Evolutionary conservation across 2,329 filamentous ascomycete genomes (phyloP).

Genomic region (Aureobasidium subglaciale): DNA sequence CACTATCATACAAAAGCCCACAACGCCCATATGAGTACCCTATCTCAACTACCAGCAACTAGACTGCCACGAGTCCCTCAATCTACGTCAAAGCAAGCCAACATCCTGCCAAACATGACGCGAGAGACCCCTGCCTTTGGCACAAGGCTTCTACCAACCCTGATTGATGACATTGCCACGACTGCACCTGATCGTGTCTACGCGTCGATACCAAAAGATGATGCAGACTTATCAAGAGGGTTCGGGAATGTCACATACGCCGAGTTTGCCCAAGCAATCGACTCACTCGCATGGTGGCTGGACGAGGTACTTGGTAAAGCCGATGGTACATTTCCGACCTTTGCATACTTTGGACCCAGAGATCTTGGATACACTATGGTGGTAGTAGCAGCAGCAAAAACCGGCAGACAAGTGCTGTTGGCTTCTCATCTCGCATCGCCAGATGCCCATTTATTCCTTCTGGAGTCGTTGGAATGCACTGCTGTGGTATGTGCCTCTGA

Average conservation of each 20-base stretch:
- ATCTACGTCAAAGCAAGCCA: neutral
- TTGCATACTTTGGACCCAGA: slow-evolving; percentile 12
- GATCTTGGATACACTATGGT: slow-evolving; percentile 11
- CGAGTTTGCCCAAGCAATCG: slow-evolving; percentile 4
- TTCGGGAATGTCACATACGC: neutral
- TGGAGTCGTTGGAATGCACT: neutral
- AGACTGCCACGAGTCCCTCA: neutral
- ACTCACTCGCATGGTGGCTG: slow-evolving; percentile 11
- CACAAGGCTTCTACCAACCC: neutral
- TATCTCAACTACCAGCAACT: neutral
- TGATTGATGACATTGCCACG: slow-evolving; percentile 1
- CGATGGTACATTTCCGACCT: slow-evolving; percentile 1
- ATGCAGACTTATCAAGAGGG: neutral
- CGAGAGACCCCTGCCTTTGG: neutral
- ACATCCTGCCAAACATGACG: neutral
- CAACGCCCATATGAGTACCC: neutral
- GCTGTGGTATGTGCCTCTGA: slow-evolving; percentile 4
- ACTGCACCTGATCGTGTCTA: slow-evolving; percentile 1
- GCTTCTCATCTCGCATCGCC: slow-evolving; percentile 13
- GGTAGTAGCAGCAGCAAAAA: slow-evolving; percentile 13
- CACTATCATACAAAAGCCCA: neutral
- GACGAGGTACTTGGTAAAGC: neutral
- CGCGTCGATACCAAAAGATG: slow-evolving; percentile 9
- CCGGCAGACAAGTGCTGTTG: slow-evolving; percentile 7
- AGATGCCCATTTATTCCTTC: slow-evolving; percentile 1